Evolutionary conservation across 2,329 filamentous ascomycete species (phyloP), one percentile per base, ranked within the genome.

Genomic region (Boeremia lycopersici): DNA sequence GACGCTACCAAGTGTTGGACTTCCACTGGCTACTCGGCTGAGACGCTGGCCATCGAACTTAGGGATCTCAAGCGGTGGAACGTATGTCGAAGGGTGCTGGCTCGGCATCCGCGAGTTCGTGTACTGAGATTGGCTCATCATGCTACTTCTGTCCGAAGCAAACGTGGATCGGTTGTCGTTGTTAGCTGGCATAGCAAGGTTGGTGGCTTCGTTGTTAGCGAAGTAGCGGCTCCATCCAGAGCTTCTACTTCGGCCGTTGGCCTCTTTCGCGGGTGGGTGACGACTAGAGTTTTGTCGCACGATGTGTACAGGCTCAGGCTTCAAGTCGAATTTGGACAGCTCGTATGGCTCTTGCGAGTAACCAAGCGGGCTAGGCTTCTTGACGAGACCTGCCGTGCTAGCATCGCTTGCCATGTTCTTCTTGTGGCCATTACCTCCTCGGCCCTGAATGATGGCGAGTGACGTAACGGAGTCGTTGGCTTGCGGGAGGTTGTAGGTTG

Each of bases 191-290:
- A 88, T 76, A 7, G 86, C 73, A 6, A 78, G 68, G 50, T 77
- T 76, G 5, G 75, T 77, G n/a, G 74, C 83, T 61, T 87, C 89
- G 48, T 88, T 89, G 45, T 87, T 88, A 12, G 88, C 89, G 84
- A 89, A 91, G 74, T 91, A 91, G 48, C 85, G 79, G 72, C 90
- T 90, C 89, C 89, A 91, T 41, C 89, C 89, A 10, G 89, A 91
- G 68, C 87, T 90, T 17, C 76, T 73, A 51, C 70, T 75, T 59
- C 72, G 65, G 25, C 61, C 61, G 39, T 57, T 60, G 11, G 58
- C 39, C 30, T 69, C 64, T 15, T 57, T 60, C 5, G 45, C 53
- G 19, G 62, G 56, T 19, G 64, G 61, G 33, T 50, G 49, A 57
- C 61, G 74, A 17, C 69, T 61, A 59, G 72, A 66, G 62, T 74